Evolutionary conservation across 2,329 filamentous ascomycete species (phyloP).

Genomic region (Alternaria triticina): DNA sequence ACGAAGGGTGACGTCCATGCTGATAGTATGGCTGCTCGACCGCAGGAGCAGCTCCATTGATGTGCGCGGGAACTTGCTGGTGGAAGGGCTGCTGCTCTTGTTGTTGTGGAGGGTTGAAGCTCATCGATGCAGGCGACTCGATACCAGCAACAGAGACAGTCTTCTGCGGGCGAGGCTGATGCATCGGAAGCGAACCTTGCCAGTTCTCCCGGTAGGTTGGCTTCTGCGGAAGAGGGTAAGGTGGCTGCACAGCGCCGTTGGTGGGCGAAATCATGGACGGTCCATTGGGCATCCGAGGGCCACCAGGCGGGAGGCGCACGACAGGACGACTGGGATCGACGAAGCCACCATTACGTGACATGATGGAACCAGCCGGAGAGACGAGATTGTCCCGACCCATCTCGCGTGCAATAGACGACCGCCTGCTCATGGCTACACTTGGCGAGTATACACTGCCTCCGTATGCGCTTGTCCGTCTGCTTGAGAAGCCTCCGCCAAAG

Average conservation of each 20-base stretch:
- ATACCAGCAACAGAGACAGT: slow-evolving; percentile 91
- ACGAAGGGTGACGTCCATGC: slow-evolving; percentile 72
- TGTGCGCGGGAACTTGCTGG: slow-evolving; percentile 85
- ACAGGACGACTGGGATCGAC: slow-evolving; percentile 72
- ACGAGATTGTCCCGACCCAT: slow-evolving; percentile 74
- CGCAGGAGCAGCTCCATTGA: slow-evolving; percentile 63
- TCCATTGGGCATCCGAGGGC: slow-evolving; percentile 45
- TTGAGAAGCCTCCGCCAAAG: slow-evolving; percentile 67
- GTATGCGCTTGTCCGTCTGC: slow-evolving; percentile 81
- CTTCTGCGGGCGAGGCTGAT: slow-evolving; percentile 95
- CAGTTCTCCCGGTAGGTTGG: slow-evolving; percentile 66
- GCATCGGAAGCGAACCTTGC: slow-evolving; percentile 73
- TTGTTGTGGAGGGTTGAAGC: slow-evolving; percentile 65
- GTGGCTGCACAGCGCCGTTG: slow-evolving; percentile 53
- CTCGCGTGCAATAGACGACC: slow-evolving; percentile 78
- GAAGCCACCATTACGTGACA: slow-evolving; percentile 68
- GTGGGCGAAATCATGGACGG: slow-evolving; percentile 42
- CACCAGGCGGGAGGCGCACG: slow-evolving; percentile 78
- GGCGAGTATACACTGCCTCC: slow-evolving; percentile 82
- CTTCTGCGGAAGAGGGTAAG: slow-evolving; percentile 61
- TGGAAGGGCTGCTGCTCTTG: slow-evolving; percentile 87
- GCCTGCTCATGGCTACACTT: slow-evolving; percentile 84
- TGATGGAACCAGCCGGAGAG: slow-evolving; percentile 79
- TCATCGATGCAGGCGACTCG: slow-evolving; percentile 75
- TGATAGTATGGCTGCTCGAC: slow-evolving; percentile 58